These are phyloP conservation scores for Azolla pinnata DNA, from an alignment of 75 land plant genomes.

Conservation along the genomic window DNA sequence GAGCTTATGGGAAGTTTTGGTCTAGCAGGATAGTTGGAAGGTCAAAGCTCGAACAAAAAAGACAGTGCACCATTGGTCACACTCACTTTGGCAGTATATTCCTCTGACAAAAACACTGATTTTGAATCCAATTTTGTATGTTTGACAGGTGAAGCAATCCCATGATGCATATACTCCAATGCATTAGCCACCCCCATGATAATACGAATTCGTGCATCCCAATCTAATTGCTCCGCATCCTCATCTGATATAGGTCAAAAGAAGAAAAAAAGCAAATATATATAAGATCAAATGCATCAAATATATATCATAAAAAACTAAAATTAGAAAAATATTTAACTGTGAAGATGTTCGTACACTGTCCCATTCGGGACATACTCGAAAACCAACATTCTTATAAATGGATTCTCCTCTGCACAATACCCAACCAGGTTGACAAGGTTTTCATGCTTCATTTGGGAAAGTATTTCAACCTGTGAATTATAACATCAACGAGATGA, in stretches of 20 bases:
- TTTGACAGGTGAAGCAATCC: conserved; percentile 50
- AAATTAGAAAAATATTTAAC: conserved; percentile 30
- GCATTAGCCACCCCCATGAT: conserved; percentile 73
- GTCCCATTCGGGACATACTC: conserved; percentile 93
- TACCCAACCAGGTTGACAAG: conserved; percentile 83
- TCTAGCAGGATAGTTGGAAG: neutral
- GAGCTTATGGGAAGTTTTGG: too few relatives aligned
- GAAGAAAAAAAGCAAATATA: neutral
- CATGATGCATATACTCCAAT: conserved; percentile 79
- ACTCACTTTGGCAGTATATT: conserved; percentile 70
- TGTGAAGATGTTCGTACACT: conserved; percentile 78
- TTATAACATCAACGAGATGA: neutral
- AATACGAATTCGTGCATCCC: conserved; percentile 66
- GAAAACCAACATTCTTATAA: conserved; percentile 78
- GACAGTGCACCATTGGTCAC: neutral
- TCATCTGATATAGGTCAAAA: conserved; percentile 31
- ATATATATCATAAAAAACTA: neutral
- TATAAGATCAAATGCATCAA: neutral
- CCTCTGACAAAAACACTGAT: conserved; percentile 54
- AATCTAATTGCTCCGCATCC: conserved; percentile 67
- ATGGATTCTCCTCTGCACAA: conserved; percentile 78
- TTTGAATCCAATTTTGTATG: conserved; percentile 38
- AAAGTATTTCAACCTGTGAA: conserved; percentile 55
- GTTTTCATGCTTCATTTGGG: conserved; percentile 80
- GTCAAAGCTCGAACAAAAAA: neutral